phyloP scores from a whole-genome alignment of 2,329 filamentous ascomycete species.

The Domatiomyces catenatus region DNA sequence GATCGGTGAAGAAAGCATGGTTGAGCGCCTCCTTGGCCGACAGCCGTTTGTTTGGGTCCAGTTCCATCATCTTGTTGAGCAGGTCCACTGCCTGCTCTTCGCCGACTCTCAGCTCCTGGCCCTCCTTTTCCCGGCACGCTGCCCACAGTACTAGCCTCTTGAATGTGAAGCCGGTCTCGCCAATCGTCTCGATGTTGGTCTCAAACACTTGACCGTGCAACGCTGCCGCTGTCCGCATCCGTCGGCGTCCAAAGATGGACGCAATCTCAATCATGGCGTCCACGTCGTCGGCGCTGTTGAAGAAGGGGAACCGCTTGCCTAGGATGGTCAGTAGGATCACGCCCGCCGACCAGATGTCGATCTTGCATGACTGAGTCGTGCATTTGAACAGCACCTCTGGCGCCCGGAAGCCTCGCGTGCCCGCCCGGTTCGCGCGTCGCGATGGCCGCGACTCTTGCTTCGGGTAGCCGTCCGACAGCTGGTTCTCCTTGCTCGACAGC shows the following conservation, averaged over 20 bases:
- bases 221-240: constrained; percentile 68
- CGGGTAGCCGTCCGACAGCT: constrained; percentile 53
- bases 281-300: constrained; percentile 95
- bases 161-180: constrained; percentile 66
- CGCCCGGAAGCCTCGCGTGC: constrained; percentile 86
- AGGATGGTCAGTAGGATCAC: constrained; percentile 95
- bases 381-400: constrained; percentile 96
- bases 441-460: constrained; percentile 81
- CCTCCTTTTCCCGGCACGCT: constrained; percentile 56
- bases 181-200: constrained; percentile 81
- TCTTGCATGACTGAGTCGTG: constrained; percentile 80
- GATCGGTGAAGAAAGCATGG: constrained; percentile 31
- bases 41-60: constrained; percentile 28
- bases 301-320: constrained; percentile 87
- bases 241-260: constrained; percentile 73
- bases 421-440: constrained; percentile 80
- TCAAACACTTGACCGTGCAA: constrained; percentile 87
- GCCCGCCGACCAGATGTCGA: constrained; percentile 93
- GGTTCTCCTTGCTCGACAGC: constrained; percentile 20
- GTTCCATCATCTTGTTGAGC: constrained; percentile 28
- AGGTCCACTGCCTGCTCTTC: constrained; percentile 32
- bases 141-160: constrained; percentile 95
- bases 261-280: constrained; percentile 96
- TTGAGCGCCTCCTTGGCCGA: constrained; percentile 29
- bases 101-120: constrained; percentile 29